Evolutionary conservation across 2,329 filamentous ascomycete species (phyloP).

Genomic region (Phaeoacremonium minimum): DNA sequence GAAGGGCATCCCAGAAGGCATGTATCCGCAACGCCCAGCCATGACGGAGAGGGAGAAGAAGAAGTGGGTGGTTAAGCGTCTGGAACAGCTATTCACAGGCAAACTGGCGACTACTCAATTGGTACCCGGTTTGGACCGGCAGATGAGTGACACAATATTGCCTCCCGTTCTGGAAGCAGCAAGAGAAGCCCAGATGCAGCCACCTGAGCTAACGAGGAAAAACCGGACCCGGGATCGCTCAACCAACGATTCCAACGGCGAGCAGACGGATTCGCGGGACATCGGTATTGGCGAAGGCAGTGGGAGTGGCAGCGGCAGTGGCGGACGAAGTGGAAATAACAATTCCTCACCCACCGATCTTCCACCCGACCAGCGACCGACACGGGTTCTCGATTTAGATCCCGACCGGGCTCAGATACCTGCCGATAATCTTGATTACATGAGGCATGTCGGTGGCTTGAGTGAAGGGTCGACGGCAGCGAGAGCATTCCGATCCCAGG

Average conservation of each 20-base stretch:
- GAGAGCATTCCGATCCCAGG: conserved; percentile 22
- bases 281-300: conserved; percentile 34
- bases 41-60: conserved; percentile 74
- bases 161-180: conserved; percentile 28
- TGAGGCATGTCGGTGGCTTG: conserved; percentile 66
- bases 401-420: conserved; percentile 73
- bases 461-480: conserved; percentile 50
- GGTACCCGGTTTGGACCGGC: background rate
- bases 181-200: conserved; percentile 46
- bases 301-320: conserved; percentile 17
- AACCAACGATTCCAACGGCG: conserved; percentile 41
- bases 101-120: too few species aligned
- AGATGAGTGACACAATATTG: background rate
- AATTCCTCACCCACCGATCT: conserved; percentile 32
- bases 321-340: conserved; percentile 25
- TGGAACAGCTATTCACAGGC: conserved; percentile 81
- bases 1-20: conserved; percentile 65
- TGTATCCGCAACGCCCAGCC: conserved; percentile 56
- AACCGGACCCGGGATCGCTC: conserved; percentile 37
- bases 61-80: conserved; percentile 68
- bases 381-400: conserved; percentile 71
- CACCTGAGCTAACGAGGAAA: conserved; percentile 29
- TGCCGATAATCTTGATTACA: conserved; percentile 74
- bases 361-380: conserved; percentile 69
- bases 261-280: conserved; percentile 29